A percentile compares a stretch with the other conserved stretches of the same genome.
These are phyloP conservation scores for Zostera marina DNA, from an alignment of 116 monocot species.

Conservation along the genomic window DNA sequence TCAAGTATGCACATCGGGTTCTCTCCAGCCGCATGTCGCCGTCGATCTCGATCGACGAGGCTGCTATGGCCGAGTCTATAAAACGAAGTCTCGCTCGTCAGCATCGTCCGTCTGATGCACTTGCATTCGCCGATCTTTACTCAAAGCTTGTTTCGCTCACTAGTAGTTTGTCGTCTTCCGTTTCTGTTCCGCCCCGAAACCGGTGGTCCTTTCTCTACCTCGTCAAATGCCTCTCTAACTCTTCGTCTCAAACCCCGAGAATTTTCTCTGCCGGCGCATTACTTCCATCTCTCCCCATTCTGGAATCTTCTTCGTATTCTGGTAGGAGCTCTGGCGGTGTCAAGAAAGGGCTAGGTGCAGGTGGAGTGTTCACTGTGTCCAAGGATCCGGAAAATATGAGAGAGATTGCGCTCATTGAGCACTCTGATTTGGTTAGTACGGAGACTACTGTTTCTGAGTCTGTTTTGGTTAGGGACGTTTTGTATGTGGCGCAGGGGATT, in stretches of 20 bases:
- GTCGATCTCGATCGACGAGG: constrained; percentile 38
- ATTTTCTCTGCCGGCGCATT: background rate
- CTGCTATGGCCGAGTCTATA: constrained; percentile 63
- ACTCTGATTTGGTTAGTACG: constrained; percentile 42
- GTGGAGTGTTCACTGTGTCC: constrained; percentile 34
- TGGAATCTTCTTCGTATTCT: constrained; percentile 6
- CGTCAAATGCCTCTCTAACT: constrained; percentile 47
- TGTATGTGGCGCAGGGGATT: constrained; percentile 78
- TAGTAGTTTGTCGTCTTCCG: background rate
- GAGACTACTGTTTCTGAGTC: constrained; percentile 58
- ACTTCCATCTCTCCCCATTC: background rate
- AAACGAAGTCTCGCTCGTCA: constrained; percentile 55
- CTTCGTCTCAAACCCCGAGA: constrained; percentile 6
- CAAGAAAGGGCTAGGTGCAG: constrained; percentile 16
- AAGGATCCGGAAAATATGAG: constrained; percentile 80
- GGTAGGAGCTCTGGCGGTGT: background rate
- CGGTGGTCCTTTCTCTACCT: constrained; percentile 66
- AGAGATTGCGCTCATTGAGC: constrained; percentile 77
- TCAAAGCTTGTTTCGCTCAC: constrained; percentile 29
- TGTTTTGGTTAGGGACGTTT: constrained; percentile 55
- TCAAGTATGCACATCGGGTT: constrained; percentile 66
- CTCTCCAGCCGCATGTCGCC: constrained; percentile 65
- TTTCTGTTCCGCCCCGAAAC: constrained; percentile 16
- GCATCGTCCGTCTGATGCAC: constrained; percentile 54
- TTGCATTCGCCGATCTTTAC: constrained; percentile 64